These are phyloP conservation scores for Anastatica hierochuntica DNA, from an alignment of 345 rosid genomes.

Conservation along the genomic window DNA sequence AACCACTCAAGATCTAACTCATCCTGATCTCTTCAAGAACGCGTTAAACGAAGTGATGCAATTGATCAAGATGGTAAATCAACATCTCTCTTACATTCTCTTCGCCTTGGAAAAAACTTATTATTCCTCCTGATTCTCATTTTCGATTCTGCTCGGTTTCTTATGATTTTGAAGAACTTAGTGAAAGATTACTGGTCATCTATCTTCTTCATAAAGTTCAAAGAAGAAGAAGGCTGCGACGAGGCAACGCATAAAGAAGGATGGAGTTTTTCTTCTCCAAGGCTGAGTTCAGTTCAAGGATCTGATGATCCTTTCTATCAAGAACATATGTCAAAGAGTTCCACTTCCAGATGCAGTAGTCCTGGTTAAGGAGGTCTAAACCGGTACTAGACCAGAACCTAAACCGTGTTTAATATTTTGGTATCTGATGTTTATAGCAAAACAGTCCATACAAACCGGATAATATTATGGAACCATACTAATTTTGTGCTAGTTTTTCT, in stretches of 20 bases:
- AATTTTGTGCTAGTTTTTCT: too few species aligned
- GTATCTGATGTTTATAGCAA: conserved; percentile 13
- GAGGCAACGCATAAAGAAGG: conserved; percentile 40
- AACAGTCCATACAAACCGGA: not conserved
- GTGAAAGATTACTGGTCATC: conserved; percentile 81
- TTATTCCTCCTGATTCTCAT: not conserved
- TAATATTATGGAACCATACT: too few species aligned
- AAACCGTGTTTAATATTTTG: not conserved
- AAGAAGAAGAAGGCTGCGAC: conserved; percentile 47
- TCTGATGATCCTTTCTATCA: conserved; percentile 77
- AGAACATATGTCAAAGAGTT: conserved; percentile 44
- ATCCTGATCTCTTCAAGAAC: conserved; percentile 50
- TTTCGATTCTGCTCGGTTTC: not conserved
- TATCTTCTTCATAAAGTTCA: conserved; percentile 61
- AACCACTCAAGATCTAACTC: conserved; percentile 50
- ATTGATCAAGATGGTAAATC: conserved; percentile 65
- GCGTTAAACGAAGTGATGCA: conserved; percentile 68
- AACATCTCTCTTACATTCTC: not conserved
- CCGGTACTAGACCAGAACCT: not conserved
- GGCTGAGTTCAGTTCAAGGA: conserved; percentile 64
- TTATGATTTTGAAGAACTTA: conserved; percentile 44
- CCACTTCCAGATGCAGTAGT: conserved; percentile 24
- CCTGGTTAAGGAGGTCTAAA: conserved; percentile 27
- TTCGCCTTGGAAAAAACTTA: not conserved
- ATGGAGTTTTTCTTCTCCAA: conserved; percentile 63